Base-by-base conservation (phyloP, 2,329 filamentous ascomycete species). In the Dryadomyces quercus-mongolicae region DNA sequence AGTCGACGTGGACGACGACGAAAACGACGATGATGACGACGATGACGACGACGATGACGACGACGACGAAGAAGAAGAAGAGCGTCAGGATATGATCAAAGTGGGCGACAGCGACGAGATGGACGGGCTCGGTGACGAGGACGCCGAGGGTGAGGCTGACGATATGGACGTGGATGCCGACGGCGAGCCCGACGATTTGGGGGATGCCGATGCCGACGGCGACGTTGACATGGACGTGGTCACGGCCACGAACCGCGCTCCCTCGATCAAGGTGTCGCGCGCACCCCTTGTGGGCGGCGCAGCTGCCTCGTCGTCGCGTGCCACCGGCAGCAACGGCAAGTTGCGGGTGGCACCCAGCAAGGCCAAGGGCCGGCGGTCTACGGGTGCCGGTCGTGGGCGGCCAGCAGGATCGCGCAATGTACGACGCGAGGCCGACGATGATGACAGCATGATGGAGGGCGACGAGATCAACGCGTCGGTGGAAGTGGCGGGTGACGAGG, bases 141-240 rank as follows among this genome's bases (percentile, higher is more conserved):
- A 74, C 56, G 73, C 70, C n/a, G 72, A 74, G 47, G 69, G 76
- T 40, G 77, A 80, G 54, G 71, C 78, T 64, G 71, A 74, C 64
- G 71, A 74, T 50, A 70, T 72, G 67, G 70, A 70, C 44, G 60
- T 52, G 2, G 53, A 66, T 61, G 58, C 68, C 56, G 59, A 59
- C 10, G 65, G 64, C 38, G 49, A 51, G 12, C 16, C 18, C 3
- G 49, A 74, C 50, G 69, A 72, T 9, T 8, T 22, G 5, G 42
- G 15, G 2, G 44, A 74, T 50, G 70, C 71, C 66, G 69, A 70
- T 46, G 60, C 45, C 65, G 6, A 64, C 66, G 22, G 63, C 18
- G 18, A 18, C 15, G 18, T 48, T 2, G 46, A 74, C 51, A 70
- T 72, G 67, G 70, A 70, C 47, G 60, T 49, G 5, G 22, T 66